Base-by-base conservation (phyloP, 768 basidiomycete species). In the Rhizopogon vulgaris region DNA sequence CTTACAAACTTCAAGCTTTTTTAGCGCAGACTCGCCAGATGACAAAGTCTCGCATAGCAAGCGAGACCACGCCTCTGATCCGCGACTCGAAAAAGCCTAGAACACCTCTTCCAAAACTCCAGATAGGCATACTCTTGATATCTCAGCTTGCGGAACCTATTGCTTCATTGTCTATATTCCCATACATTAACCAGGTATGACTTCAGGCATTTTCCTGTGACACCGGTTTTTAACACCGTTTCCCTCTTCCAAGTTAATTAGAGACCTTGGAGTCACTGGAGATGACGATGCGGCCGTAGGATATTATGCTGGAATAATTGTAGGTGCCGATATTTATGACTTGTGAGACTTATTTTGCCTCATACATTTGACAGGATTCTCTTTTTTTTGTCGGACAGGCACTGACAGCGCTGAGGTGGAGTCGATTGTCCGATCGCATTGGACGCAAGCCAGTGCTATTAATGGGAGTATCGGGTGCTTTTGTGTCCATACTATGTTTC, bases 391-490 rank as follows among this genome's bases (percentile, higher is more conserved):
- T 72, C 1, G 72, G 80, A 0, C 80, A 85, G 56, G 79, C 83
- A 0, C 39, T 74, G 39, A 82, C 80, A 1, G 72, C 79, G 3
- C 72, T 85, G 10, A 79, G 82, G 57, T 85, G 84, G 84, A 80
- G 82, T 58, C 74, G 82, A 38, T 52, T 77, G 3, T 85, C 84
- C 3, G 82, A 85, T 57, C 69, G 69, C 49, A 61, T 82, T 12
- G 83, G 83, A 4, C 77, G 83, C 18, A 81, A 82, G 54, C 83
- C 83, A 8, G 72, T 84, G 22, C 61, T 84, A 15, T 61, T 84
- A 18, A 62, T 74, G 12, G 83, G 83, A 5, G 60, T 84, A 15
- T 62, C 78, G 6, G 83, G 82, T 15, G 66, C 73, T 10, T 68
- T 71, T 2, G 40, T 74, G 0, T 84, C 82, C 1, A 83, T 80